Percentiles rank a stretch among this genome's conserved stretches.
Evolutionary conservation across 495 filamentous ascomycete species (phyloP).

Genomic region (Trichoderma asperelloides): DNA sequence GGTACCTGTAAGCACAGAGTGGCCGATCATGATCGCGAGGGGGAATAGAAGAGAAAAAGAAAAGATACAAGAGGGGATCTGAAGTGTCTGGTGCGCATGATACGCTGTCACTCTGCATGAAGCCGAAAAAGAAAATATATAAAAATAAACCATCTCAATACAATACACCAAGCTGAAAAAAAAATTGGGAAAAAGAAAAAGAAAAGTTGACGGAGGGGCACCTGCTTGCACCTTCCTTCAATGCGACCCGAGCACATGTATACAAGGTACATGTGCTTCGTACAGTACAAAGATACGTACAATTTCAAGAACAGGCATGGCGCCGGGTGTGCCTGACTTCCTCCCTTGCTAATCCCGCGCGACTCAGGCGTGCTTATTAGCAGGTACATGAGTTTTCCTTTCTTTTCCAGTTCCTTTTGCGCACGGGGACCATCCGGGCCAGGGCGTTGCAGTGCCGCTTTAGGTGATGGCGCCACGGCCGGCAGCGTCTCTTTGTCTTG

Average conservation of each 20-base stretch:
- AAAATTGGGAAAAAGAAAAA: background rate
- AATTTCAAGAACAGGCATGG: background rate
- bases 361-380: background rate
- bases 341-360: constrained; percentile 5
- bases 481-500: background rate
- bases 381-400: background rate
- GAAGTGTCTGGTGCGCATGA: too few relatives aligned
- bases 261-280: background rate
- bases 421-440: constrained; percentile 2
- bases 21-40: background rate
- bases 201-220: too few relatives aligned
- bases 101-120: background rate
- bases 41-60: background rate
- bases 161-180: too few relatives aligned
- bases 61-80: background rate
- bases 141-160: background rate
- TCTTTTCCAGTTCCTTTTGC: background rate
- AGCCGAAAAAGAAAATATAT: background rate
- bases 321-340: constrained; percentile 6
- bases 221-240: too few relatives aligned
- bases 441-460: background rate
- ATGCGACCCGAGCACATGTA: too few relatives aligned
- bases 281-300: background rate
- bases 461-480: background rate
- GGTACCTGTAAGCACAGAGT: too few relatives aligned